Percentiles rank a stretch among this genome's conserved stretches.
phyloP scores from a whole-genome alignment of 495 filamentous ascomycete genomes.

The Chaetomium fimeti region DNA sequence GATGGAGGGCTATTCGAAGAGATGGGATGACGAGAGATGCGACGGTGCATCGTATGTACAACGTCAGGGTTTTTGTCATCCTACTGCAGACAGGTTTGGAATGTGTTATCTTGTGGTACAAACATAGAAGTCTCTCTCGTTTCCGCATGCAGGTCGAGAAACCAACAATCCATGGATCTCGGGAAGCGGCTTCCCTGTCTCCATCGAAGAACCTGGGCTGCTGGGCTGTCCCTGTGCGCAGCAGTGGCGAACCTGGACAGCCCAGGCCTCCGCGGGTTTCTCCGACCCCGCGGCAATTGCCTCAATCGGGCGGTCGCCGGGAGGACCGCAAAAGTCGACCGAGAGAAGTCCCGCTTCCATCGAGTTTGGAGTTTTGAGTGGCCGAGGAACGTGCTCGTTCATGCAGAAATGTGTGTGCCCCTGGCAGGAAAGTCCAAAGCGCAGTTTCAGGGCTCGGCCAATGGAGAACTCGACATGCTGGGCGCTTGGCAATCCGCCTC shows the following conservation, averaged over 20 bases:
- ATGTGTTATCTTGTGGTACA: too few relatives aligned
- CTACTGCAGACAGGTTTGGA: too few relatives aligned
- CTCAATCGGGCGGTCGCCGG: neutral
- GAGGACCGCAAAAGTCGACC: neutral
- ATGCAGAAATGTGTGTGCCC: slow-evolving; percentile 1
- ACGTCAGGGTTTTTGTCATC: too few relatives aligned
- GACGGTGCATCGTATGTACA: neutral
- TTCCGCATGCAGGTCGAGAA: neutral
- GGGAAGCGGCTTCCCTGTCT: neutral
- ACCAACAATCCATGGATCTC: neutral
- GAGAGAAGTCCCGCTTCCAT: neutral
- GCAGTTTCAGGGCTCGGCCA: slow-evolving; percentile 15
- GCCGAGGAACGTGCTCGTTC: slow-evolving; percentile 1
- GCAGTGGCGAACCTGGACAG: neutral
- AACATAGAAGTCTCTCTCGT: neutral
- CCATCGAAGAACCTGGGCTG: too few relatives aligned
- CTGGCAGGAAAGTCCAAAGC: neutral
- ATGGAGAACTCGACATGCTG: neutral
- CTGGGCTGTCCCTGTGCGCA: too few relatives aligned
- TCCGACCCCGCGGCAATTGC: neutral
- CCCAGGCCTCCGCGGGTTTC: neutral
- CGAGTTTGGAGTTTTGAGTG: slow-evolving; percentile 5
- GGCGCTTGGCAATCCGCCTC: too few relatives aligned
- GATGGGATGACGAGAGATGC: slow-evolving; percentile 8
- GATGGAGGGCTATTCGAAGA: neutral